Percentiles rank a stretch among this genome's conserved stretches.
phyloP scores from a whole-genome alignment of 306 rosid genomes.

The Sphenostylis stenocarpa region DNA sequence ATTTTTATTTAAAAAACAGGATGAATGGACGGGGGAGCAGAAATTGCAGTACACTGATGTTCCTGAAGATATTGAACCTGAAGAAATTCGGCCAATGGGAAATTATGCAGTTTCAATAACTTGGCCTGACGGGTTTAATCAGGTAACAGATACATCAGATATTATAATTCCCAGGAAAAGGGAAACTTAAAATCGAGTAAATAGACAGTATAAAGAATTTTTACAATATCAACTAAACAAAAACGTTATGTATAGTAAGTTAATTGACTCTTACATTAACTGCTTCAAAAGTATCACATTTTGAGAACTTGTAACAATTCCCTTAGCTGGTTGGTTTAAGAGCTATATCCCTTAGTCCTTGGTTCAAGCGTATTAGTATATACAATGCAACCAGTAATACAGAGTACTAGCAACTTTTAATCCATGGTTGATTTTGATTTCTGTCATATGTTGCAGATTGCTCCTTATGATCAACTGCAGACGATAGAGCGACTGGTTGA shows the following conservation, averaged over 20 bases:
- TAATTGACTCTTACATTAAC: background rate
- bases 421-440: background rate
- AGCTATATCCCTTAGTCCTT: background rate
- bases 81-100: constrained; percentile 93
- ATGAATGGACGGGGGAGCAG: constrained; percentile 97
- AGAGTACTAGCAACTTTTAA: background rate
- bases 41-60: constrained; percentile 79
- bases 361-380: background rate
- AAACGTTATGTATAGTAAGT: background rate
- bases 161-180: background rate
- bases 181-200: background rate
- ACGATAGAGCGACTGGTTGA: constrained; percentile 80
- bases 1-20: constrained; percentile 52
- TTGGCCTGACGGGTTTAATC: constrained; percentile 94
- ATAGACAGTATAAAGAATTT: background rate
- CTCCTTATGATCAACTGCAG: constrained; percentile 93
- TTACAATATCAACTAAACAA: background rate
- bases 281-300: background rate
- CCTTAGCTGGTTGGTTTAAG: background rate
- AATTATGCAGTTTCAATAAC: constrained; percentile 91
- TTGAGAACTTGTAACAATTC: background rate
- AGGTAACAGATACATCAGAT: constrained; percentile 51
- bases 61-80: constrained; percentile 88
- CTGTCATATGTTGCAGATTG: constrained; percentile 63
- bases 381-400: background rate